Evolutionary conservation across 1,139 yeast genomes (phyloP).

Genomic region (Hyphopichia wangnamkhiaoensis): DNA sequence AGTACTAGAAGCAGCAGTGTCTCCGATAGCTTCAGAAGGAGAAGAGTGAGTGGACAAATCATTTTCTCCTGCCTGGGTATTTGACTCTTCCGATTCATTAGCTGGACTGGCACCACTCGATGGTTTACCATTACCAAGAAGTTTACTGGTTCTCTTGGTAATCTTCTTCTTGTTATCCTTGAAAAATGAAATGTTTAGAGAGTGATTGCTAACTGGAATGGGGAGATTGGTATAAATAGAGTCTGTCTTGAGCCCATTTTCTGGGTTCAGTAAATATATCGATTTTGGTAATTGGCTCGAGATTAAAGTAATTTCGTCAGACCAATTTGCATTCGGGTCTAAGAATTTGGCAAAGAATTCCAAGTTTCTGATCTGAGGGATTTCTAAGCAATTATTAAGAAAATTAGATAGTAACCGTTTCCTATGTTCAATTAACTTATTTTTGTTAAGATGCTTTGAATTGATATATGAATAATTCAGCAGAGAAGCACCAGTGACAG

Average conservation of each 20-base stretch:
- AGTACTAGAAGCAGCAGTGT: conserved; percentile 6
- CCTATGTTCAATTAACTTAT: conserved; percentile 56
- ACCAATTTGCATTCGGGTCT: conserved; percentile 85
- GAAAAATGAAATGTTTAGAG: conserved; percentile 35
- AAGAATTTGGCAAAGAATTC: conserved; percentile 73
- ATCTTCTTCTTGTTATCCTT: conserved; percentile 33
- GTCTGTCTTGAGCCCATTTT: conserved; percentile 54
- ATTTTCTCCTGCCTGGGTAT: conserved; percentile 2
- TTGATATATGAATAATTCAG: conserved; percentile 42
- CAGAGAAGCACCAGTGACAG: conserved; percentile 5
- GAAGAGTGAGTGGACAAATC: conserved; percentile 4
- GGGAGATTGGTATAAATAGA: conserved; percentile 68
- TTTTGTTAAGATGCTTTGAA: conserved; percentile 43
- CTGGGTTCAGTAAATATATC: conserved; percentile 54
- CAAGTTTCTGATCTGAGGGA: conserved; percentile 56
- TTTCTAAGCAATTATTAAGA: conserved; percentile 69
- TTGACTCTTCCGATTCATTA: not conserved
- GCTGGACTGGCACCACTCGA: conserved; percentile 4
- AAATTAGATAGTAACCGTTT: conserved; percentile 78
- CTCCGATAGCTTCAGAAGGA: conserved; percentile 10
- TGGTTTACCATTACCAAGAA: conserved; percentile 15
- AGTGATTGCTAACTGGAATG: conserved; percentile 44
- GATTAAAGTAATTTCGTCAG: conserved; percentile 46
- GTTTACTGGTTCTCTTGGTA: conserved; percentile 27
- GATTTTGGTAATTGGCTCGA: conserved; percentile 44